A percentile compares a stretch with the other conserved stretches of the same genome.
phyloP scores from a whole-genome alignment of 1,139 yeast species.

The Pneumocystis wakefieldiae region DNA sequence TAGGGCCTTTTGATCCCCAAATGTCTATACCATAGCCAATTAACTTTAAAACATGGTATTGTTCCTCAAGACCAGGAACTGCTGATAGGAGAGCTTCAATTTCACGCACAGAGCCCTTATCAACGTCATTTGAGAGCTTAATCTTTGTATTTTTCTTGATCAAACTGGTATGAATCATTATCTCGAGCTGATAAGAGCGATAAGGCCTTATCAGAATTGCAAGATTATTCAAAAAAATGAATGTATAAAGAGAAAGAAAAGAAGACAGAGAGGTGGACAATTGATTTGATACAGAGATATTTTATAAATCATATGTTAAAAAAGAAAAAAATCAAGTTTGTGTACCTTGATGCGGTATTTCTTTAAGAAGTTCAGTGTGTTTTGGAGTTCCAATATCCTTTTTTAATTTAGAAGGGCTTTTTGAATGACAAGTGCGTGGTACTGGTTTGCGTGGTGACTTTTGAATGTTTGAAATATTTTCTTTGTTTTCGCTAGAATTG shows the following conservation, averaged over 20 bases:
- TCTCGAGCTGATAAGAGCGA: not conserved
- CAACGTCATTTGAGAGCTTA: not conserved
- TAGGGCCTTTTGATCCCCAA: not conserved
- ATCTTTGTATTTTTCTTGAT: not conserved
- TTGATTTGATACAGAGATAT: not conserved
- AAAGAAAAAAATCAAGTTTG: not conserved
- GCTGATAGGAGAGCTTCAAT: not conserved
- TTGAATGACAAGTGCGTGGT: not conserved
- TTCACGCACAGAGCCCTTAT: not conserved
- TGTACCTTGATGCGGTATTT: not conserved
- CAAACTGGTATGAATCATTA: not conserved
- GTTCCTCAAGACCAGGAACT: constrained; percentile 8
- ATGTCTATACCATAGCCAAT: constrained; percentile 5
- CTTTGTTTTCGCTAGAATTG: not conserved
- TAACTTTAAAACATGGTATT: constrained; percentile 9
- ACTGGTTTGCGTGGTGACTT: not conserved
- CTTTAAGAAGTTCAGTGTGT: not conserved
- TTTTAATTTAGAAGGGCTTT: not conserved
- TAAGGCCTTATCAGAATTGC: not conserved
- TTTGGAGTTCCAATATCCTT: not conserved
- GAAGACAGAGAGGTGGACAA: not conserved
- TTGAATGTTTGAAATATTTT: not conserved
- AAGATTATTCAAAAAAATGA: not conserved
- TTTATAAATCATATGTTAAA: not conserved
- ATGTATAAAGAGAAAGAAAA: not conserved